Conservation (phyloP, 139 green algal species). For the Chlamydomonas urium region DNA sequence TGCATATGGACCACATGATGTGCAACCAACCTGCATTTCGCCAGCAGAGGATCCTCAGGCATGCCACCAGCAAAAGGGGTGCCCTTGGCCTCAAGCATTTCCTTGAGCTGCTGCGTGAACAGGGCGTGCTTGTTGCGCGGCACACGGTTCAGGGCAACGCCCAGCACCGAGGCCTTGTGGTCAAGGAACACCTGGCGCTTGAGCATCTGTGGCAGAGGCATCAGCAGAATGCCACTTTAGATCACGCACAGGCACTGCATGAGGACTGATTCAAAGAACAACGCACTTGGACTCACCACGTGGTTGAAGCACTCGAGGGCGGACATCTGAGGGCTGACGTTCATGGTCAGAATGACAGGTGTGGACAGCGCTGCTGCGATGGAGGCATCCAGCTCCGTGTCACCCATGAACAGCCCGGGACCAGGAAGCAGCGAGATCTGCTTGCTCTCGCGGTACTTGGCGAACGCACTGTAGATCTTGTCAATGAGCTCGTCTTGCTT, state of each 20-base stretch:
- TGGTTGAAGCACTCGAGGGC: slow-evolving; percentile 17
- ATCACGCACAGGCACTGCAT: too few relatives aligned
- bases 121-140: slow-evolving; percentile 1
- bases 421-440: slow-evolving; percentile 50
- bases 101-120: slow-evolving; percentile 5
- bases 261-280: too few relatives aligned
- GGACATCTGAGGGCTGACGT: slow-evolving; percentile 23
- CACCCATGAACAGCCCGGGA: slow-evolving; percentile 18
- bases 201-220: slow-evolving; percentile 1
- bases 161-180: slow-evolving; percentile 46
- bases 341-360: slow-evolving; percentile 53
- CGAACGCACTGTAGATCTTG: slow-evolving; percentile 29
- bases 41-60: slow-evolving; percentile 50
- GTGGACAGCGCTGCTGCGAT: slow-evolving; percentile 33
- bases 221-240: too few relatives aligned
- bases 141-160: slow-evolving; percentile 59
- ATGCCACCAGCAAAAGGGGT: slow-evolving; percentile 60
- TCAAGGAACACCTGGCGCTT: slow-evolving; percentile 39
- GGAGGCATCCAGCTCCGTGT: slow-evolving; percentile 31
- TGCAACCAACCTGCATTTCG: too few relatives aligned
- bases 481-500: slow-evolving; percentile 36
- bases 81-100: neutral
- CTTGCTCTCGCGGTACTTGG: slow-evolving; percentile 39
- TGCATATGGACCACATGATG: too few relatives aligned
- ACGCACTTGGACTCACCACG: slow-evolving; percentile 14